A percentile compares a stretch with the other conserved stretches of the same genome.
Evolutionary conservation across 2,329 filamentous ascomycete species (phyloP).

Genomic region (Pseudogymnoascus sp.): DNA sequence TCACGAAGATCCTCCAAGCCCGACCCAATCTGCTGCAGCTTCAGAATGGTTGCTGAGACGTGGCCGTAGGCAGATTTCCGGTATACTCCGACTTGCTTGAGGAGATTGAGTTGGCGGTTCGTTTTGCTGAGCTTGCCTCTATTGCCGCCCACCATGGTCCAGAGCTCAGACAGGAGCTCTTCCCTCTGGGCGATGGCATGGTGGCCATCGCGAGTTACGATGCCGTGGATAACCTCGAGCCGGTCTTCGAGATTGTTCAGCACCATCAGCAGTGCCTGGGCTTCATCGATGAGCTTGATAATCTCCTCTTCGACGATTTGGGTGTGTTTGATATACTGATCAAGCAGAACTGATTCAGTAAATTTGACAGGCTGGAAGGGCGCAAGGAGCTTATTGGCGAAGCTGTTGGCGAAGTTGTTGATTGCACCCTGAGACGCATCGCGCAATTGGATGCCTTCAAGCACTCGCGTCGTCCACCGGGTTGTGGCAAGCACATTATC

Average conservation of each 20-base stretch:
- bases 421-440: slow-evolving; percentile 29
- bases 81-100: slow-evolving; percentile 60
- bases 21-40: slow-evolving; percentile 65
- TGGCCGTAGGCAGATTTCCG: slow-evolving; percentile 59
- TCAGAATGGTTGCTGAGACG: slow-evolving; percentile 62
- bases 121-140: slow-evolving; percentile 52
- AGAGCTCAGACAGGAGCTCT: slow-evolving; percentile 61
- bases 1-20: slow-evolving; percentile 66
- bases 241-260: slow-evolving; percentile 63
- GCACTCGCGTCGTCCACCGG: slow-evolving; percentile 59
- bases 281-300: slow-evolving; percentile 58
- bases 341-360: slow-evolving; percentile 55
- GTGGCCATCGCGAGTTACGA: slow-evolving; percentile 57
- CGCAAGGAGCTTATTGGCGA: slow-evolving; percentile 38
- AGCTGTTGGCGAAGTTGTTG: slow-evolving; percentile 32
- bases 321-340: slow-evolving; percentile 71
- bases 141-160: slow-evolving; percentile 70
- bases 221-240: slow-evolving; percentile 61
- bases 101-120: slow-evolving; percentile 54
- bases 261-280: slow-evolving; percentile 57
- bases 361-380: slow-evolving; percentile 57
- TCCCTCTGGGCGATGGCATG: slow-evolving; percentile 52
- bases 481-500: slow-evolving; percentile 70
- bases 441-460: slow-evolving; percentile 27
- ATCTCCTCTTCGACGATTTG: slow-evolving; percentile 64